Percentiles rank a stretch among this genome's conserved stretches.
These are phyloP conservation scores for Chrysoporthe cubensis DNA, from an alignment of 2,329 filamentous ascomycete genomes.

Conservation along the genomic window DNA sequence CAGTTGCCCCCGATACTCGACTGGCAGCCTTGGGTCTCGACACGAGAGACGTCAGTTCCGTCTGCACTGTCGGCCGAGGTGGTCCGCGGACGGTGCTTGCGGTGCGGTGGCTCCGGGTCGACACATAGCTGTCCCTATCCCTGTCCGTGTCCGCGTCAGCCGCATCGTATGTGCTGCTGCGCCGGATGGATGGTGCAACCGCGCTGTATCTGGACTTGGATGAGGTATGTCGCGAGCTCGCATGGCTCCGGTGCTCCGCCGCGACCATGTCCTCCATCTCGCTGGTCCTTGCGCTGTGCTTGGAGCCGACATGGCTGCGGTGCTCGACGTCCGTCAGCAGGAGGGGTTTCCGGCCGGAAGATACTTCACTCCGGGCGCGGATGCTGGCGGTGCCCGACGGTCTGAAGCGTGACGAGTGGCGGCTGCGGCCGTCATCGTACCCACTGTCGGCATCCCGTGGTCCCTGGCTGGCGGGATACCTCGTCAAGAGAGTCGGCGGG, in stretches of 20 bases:
- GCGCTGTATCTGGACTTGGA: constrained; percentile 12
- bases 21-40: constrained; percentile 36
- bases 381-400: constrained; percentile 35
- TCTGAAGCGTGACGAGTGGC: constrained; percentile 44
- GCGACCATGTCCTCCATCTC: constrained; percentile 17
- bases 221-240: constrained; percentile 31
- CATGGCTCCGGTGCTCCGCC: constrained; percentile 26
- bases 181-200: constrained; percentile 29
- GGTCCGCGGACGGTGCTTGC: constrained; percentile 40
- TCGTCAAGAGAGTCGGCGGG: constrained; percentile 34
- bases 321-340: constrained; percentile 47
- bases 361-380: constrained; percentile 48
- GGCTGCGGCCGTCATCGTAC: constrained; percentile 47
- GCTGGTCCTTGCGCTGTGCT: constrained; percentile 37
- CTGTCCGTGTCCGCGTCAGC: constrained; percentile 34
- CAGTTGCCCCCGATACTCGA: constrained; percentile 32
- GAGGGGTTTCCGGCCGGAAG: constrained; percentile 41
- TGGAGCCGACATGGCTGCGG: constrained; percentile 43
- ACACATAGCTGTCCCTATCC: constrained; percentile 51
- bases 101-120: constrained; percentile 46
- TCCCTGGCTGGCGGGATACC: constrained; percentile 40
- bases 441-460: constrained; percentile 42
- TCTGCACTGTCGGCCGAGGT: constrained; percentile 30
- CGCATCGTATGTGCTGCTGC: constrained; percentile 36
- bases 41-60: constrained; percentile 31